These are phyloP conservation scores for Haematococcus lacustris DNA, from an alignment of 139 green algal genomes.

Conservation along the genomic window DNA sequence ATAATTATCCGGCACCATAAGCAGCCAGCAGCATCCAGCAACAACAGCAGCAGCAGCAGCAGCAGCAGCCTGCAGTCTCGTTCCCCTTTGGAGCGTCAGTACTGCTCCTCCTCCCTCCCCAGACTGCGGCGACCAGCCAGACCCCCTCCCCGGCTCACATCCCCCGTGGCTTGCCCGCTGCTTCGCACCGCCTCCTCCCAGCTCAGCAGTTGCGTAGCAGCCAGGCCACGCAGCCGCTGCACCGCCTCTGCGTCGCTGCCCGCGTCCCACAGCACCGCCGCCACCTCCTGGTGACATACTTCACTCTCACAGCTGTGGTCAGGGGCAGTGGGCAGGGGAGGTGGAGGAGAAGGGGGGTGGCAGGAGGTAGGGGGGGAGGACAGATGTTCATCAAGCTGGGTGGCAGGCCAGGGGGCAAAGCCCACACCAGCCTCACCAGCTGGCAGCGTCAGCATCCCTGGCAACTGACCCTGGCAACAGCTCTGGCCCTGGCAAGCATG, in stretches of 20 bases:
- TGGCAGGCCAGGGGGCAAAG: neutral
- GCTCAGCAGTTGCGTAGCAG: conserved; percentile 22
- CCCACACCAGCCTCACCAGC: neutral
- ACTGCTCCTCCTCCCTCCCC: too few species aligned
- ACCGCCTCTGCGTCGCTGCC: conserved; percentile 44
- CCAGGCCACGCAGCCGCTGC: conserved; percentile 30
- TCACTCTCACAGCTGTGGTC: conserved; percentile 47
- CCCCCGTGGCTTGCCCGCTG: too few species aligned
- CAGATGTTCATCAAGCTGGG: neutral
- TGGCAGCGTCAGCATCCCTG: neutral
- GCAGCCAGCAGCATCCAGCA: too few species aligned
- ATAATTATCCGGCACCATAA: too few species aligned
- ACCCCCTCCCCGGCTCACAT: too few species aligned
- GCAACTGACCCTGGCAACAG: neutral
- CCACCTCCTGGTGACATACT: conserved; percentile 50
- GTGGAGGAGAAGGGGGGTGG: neutral
- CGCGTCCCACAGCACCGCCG: conserved; percentile 60
- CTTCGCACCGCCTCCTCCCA: conserved; percentile 56
- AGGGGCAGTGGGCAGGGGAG: neutral
- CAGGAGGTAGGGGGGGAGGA: neutral
- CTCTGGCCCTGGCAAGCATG: neutral
- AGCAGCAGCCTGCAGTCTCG: too few species aligned
- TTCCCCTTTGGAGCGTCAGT: too few species aligned
- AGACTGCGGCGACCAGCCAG: too few species aligned
- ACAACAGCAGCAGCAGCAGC: too few species aligned